phyloP scores from a whole-genome alignment of 495 filamentous ascomycete species.

The Hyaloscypha hepaticicola region DNA sequence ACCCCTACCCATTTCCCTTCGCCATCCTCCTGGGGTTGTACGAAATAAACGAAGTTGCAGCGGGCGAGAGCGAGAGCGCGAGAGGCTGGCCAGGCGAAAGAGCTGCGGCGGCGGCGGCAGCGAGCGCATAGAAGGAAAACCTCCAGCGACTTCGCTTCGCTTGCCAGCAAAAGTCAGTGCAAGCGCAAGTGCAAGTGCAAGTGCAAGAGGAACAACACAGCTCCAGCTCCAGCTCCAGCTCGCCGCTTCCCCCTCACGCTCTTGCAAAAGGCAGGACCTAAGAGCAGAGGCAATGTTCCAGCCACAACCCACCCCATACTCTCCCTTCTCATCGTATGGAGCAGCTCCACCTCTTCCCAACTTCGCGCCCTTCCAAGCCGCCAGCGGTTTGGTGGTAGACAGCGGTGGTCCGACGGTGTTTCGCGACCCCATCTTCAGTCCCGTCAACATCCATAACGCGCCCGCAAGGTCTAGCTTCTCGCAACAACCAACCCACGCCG shows the following conservation, averaged over 20 bases:
- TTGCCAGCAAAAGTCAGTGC: no score
- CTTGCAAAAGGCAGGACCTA: neutral
- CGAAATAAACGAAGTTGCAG: neutral
- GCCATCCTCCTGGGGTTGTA: neutral
- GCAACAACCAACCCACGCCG: conserved; percentile 37
- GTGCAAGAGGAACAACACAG: no score
- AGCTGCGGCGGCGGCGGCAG: neutral
- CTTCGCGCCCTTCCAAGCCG: conserved; percentile 33
- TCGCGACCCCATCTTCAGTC: conserved; percentile 43
- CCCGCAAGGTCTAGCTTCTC: conserved; percentile 29
- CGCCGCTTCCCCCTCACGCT: neutral
- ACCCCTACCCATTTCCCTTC: no score
- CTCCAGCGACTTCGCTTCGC: neutral
- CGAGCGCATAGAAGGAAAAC: neutral
- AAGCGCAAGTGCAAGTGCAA: no score
- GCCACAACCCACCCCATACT: conserved; percentile 50
- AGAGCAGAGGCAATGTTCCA: conserved; percentile 47
- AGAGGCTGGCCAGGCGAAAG: neutral
- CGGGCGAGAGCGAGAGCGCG: neutral
- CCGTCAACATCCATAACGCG: conserved; percentile 39
- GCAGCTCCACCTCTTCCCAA: conserved; percentile 7
- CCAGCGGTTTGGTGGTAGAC: conserved; percentile 37
- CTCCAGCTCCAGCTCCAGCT: neutral
- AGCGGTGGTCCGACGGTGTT: conserved; percentile 31
- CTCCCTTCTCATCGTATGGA: conserved; percentile 32